Evolutionary conservation across 202 grass and related monocot genomes (phyloP), one percentile per base, ranked within the genome.

Genomic region (Hordeum pubiflorum): DNA sequence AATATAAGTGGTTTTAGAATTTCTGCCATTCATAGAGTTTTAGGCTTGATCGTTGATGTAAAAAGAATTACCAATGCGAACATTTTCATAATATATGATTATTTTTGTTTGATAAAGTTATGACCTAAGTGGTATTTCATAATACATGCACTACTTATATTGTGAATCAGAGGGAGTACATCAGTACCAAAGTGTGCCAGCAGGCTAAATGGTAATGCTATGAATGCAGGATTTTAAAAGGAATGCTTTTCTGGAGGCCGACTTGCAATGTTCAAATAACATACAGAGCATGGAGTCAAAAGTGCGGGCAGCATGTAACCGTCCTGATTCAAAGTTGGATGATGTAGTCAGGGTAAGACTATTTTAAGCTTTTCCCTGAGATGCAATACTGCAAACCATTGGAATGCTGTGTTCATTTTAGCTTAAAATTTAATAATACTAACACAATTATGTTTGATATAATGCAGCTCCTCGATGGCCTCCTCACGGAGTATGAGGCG

Each of bases 221-320:
- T 75, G 10, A 73, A 84, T 81, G 80, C 73, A 98, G 95, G 90
- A 96, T 72, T 95, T 90, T 74, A 99, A 96, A 85, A 99, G 85
- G 61, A 96, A 89, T 33, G 83, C 88, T 85, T 95, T 88, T 88
- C 77, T 91, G 54, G 92, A 99, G 81, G 92, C 92, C 44, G 96
- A 99, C 81, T 79, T 96, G 74, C 86, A 89, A 83, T 96, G 96
- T 81, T 91, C 87, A 23, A 96, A 89, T 57, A 79, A 66, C 84
- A 87, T 99, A 74, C 90, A 90, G 60, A 83, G 32, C 70, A 99
- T 96, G 90, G 92, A 96, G 58, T 78, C 87, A 72, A 95, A 93
- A 58, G 39, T 99, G 57, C 87, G 89, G 67, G 61, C 81, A 56
- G 87, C 87, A 72, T 99, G 96, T 83, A 91, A 88, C 79, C 86